Base-by-base conservation (phyloP, 1,284 basidiomycete species). In the Ustilago trichophora region DNA sequence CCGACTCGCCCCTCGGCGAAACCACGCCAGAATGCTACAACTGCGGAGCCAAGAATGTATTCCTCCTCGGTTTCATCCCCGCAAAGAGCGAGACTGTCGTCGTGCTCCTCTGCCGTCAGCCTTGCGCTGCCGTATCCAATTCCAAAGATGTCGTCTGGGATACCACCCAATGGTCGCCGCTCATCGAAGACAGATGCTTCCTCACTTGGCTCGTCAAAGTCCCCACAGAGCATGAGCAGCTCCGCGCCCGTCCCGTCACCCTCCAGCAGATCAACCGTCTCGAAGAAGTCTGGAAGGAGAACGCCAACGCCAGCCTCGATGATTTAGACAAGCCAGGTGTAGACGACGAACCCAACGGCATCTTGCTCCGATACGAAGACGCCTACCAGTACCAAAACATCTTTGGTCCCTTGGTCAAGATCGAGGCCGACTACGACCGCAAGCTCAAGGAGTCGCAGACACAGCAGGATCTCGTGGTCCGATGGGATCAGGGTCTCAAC, bases 331-430 rank as follows among this genome's bases (percentile, higher is more conserved):
- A 96, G 77, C 93, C 93, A 1, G 91, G 72, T 18, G 70, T 73
- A 21, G 74, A 78, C 40, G 76, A 81, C 36, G 95, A 98, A 79
- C 93, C 95, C 13, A 92, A 95, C 81, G 88, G 90, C 2, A 92
- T 98, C 66, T 81, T 96, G 25, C 83, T 92, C 36, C 52, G 85
- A 27, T 98, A 98, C 82, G 95, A 98, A 82, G 96, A 98, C 80
- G 95, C 96, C 32, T 98, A 98, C 81, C 95, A 98, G 82, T 98
- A 99, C 82, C 95, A 98, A 83, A 98, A 98, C 81, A 98, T 98
- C 57, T 95, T 98, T 78, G 95, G 95, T 1, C 95, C 95, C 8
- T 87, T 99, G 34, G 95, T 99, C 82, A 98, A 98, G 85, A 98
- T 98, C 75, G 96, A 99, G 82, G 96, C 96, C 6, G 96, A 98